These are phyloP conservation scores for Chrysopogon serrulatus DNA, from an alignment of 176 grass and related monocot species.

Conservation along the genomic window DNA sequence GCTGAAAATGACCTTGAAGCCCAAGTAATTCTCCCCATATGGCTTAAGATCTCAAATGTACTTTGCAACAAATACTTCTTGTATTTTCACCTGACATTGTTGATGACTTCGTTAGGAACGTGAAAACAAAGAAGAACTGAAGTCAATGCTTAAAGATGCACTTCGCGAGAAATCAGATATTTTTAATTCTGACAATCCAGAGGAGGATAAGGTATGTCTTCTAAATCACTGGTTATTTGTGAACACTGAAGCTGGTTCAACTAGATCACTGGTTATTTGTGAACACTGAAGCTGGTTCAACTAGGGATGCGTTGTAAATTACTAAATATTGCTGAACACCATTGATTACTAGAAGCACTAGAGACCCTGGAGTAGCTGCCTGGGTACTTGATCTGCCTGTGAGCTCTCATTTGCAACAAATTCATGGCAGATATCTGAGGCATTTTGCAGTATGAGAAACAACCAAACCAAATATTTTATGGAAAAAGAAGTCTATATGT, in stretches of 20 bases:
- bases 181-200: slow-evolving; percentile 91
- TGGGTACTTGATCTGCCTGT: neutral
- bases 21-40: slow-evolving; percentile 46
- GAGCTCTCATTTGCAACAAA: neutral
- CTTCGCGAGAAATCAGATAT: slow-evolving; percentile 95
- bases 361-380: neutral
- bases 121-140: slow-evolving; percentile 89
- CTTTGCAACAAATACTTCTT: slow-evolving; percentile 9
- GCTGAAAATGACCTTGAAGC: slow-evolving; percentile 76
- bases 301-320: neutral
- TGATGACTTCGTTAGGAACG: slow-evolving; percentile 41
- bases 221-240: slow-evolving; percentile 2
- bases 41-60: neutral
- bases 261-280: no score
- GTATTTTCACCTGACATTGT: neutral
- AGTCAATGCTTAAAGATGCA: slow-evolving; percentile 80
- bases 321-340: neutral
- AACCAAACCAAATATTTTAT: neutral
- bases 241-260: neutral
- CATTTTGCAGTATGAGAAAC: neutral
- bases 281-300: no score
- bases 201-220: slow-evolving; percentile 77
- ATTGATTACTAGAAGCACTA: neutral
- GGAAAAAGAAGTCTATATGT: neutral
- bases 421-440: neutral